phyloP scores from a whole-genome alignment of 1,284 basidiomycete genomes.

The Rhodotorula sp. region DNA sequence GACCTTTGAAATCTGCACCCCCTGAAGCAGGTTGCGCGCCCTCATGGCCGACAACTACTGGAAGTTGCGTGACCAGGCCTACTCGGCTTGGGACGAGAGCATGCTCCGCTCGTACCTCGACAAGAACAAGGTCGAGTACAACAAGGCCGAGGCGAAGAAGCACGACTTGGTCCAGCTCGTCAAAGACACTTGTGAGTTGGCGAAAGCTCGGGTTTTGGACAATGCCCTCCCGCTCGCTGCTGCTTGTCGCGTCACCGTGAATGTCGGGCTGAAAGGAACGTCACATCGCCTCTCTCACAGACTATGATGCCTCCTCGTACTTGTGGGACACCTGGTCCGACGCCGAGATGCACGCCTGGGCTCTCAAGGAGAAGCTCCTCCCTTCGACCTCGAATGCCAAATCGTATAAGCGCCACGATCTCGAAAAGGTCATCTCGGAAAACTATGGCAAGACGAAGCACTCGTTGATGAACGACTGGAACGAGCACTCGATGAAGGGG shows the following conservation, averaged over 20 bases:
- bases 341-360: constrained; percentile 56
- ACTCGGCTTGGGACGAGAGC: constrained; percentile 43
- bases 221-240: constrained; percentile 1
- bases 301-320: constrained; percentile 40
- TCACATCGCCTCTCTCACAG: constrained; percentile 1
- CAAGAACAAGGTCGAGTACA: constrained; percentile 67
- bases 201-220: no score
- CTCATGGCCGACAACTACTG: constrained; percentile 42
- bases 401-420: constrained; percentile 62
- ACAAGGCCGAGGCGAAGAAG: constrained; percentile 48
- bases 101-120: constrained; percentile 61
- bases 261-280: not conserved
- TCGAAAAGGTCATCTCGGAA: constrained; percentile 69
- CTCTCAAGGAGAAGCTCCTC: constrained; percentile 44
- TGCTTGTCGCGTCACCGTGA: not conserved
- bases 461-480: constrained; percentile 70
- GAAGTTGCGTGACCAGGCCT: constrained; percentile 41
- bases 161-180: constrained; percentile 63
- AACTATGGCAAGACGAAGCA: constrained; percentile 71
- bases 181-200: constrained; percentile 59
- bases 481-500: constrained; percentile 68
- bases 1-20: not conserved
- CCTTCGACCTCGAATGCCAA: constrained; percentile 28
- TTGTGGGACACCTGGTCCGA: constrained; percentile 56
- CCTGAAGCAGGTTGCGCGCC: constrained; percentile 26